A percentile compares a stretch with the other conserved stretches of the same genome.
These are phyloP conservation scores for Trametes punicea DNA, from an alignment of 768 basidiomycete genomes.

Conservation along the genomic window DNA sequence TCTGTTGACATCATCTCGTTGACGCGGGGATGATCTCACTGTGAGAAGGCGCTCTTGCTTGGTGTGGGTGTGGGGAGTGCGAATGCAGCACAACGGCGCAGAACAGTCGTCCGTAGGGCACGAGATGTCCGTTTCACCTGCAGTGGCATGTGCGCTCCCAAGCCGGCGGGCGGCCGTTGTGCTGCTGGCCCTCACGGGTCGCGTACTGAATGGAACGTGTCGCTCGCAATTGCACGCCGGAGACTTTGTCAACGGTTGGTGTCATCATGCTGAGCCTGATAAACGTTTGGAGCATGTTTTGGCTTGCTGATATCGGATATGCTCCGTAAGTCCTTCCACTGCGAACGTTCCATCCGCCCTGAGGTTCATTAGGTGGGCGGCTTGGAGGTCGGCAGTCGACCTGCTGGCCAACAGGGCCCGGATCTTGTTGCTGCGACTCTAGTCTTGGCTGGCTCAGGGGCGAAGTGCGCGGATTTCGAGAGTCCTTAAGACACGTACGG, in stretches of 20 bases:
- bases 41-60: conserved; percentile 3
- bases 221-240: background rate
- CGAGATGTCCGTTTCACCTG: background rate
- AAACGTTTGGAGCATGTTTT: background rate
- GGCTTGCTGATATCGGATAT: conserved; percentile 17
- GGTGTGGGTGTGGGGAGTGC: background rate
- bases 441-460: background rate
- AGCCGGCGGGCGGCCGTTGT: background rate
- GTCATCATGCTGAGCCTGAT: background rate
- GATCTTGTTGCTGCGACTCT: background rate
- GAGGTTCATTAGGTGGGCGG: background rate
- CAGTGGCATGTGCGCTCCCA: background rate
- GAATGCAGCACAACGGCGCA: background rate
- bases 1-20: background rate
- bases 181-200: background rate
- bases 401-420: background rate
- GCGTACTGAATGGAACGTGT: background rate
- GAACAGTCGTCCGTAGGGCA: background rate
- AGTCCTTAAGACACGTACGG: background rate
- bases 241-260: background rate
- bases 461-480: background rate
- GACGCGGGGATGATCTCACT: conserved; percentile 13
- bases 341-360: conserved; percentile 2
- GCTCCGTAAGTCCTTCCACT: conserved; percentile 17
- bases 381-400: background rate